Conservation (phyloP, 129 eudicot genomes). For the Heracleum sosnowskyi region DNA sequence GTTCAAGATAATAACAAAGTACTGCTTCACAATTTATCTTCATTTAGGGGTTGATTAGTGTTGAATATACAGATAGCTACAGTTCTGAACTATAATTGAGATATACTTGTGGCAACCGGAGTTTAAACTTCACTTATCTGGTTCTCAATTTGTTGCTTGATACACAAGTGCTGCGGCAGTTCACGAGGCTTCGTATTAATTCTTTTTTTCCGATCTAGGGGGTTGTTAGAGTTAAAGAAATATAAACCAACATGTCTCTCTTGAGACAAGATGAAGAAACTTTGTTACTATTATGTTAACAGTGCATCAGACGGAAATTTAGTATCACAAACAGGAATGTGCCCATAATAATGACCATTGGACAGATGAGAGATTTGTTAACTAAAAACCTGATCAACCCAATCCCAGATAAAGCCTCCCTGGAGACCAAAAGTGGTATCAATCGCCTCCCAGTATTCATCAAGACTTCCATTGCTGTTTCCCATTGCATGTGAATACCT, state of each 20-base stretch:
- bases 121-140: not conserved
- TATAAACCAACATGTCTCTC: not conserved
- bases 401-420: slow-evolving; percentile 99
- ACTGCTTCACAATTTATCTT: not conserved
- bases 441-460: slow-evolving; percentile 91
- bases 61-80: not conserved
- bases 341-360: not conserved
- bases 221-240: not conserved
- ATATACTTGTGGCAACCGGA: not conserved
- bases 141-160: not conserved
- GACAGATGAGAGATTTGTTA: not conserved
- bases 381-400: slow-evolving; percentile 80
- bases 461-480: slow-evolving; percentile 89
- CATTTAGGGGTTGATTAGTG: not conserved
- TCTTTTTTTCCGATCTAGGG: too few relatives aligned
- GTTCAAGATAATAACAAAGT: not conserved
- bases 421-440: slow-evolving; percentile 89
- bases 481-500: slow-evolving; percentile 99
- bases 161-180: not conserved
- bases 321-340: not conserved
- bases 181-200: not conserved
- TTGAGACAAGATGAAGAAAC: not conserved
- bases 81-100: not conserved
- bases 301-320: not conserved
- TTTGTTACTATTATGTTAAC: not conserved